Percentiles rank a stretch among this genome's conserved stretches.
These are phyloP conservation scores for Monosporascus sp. DNA, from an alignment of 2,329 filamentous ascomycete species.

Conservation along the genomic window DNA sequence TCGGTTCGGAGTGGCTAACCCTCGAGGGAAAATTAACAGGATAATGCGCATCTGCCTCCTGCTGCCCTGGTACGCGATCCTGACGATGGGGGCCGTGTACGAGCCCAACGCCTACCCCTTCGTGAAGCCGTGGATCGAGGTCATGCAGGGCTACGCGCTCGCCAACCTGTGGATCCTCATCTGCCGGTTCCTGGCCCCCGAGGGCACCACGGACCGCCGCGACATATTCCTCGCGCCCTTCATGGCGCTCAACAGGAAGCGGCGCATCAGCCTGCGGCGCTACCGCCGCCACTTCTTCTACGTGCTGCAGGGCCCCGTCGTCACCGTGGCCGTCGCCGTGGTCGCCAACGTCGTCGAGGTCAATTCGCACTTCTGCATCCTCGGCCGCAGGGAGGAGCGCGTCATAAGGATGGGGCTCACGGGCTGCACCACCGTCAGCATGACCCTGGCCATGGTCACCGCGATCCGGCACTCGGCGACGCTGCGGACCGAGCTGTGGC, in stretches of 20 bases:
- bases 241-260: conserved; percentile 14
- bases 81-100: no score
- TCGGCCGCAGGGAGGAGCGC: conserved; percentile 19
- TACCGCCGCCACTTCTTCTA: conserved; percentile 28
- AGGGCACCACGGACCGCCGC: conserved; percentile 21
- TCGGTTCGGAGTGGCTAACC: no score
- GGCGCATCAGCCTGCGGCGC: neutral
- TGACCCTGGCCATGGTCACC: conserved; percentile 16
- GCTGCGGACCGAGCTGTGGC: conserved; percentile 13
- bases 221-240: conserved; percentile 33
- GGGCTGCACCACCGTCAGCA: conserved; percentile 20
- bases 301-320: conserved; percentile 36
- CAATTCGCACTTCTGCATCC: conserved; percentile 25
- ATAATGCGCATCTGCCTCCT: conserved; percentile 37
- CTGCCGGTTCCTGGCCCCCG: conserved; percentile 33
- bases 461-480: conserved; percentile 15
- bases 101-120: no score
- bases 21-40: conserved; percentile 8
- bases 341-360: conserved; percentile 25
- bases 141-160: conserved; percentile 35
- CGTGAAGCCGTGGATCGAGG: conserved; percentile 23
- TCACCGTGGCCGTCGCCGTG: conserved; percentile 37
- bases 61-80: conserved; percentile 34
- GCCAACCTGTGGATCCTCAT: conserved; percentile 40
- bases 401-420: conserved; percentile 26